Evolutionary conservation across 768 basidiomycete species (phyloP), one percentile per base, ranked within the genome.

Genomic region (Lepiota brunneoincarnata): DNA sequence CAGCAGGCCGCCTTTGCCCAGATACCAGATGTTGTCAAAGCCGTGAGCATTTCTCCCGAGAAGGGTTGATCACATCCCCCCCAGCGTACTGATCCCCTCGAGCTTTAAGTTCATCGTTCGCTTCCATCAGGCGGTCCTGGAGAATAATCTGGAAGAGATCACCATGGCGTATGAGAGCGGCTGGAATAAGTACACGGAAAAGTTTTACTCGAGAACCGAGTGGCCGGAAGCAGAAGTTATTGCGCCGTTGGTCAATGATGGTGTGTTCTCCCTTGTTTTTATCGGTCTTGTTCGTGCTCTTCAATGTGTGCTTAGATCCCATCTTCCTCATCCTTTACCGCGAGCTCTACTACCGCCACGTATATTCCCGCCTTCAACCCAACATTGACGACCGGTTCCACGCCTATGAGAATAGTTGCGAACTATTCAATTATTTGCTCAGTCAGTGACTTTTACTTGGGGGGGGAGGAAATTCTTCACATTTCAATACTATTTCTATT

Each of bases 141-240:
- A 93, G 40, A 93, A 95, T 68, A 96, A 98, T 70, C 80, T 97
- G 2, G 75, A 84, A 4, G 90, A 94, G 63, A 96, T 99, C 60
- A 92, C 91, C 4, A 78, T 87, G 18, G 92, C 94, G 48, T 99
- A 99, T 65, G 95, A 98, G 74, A 92, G 88, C 47, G 94, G 94
- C 4, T 99, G 95, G 95, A 96, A 94, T 72, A 87, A 90, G 58
- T 85, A 95, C 66, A 97, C 96, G 0, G 92, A 97, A 75, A 94
- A 95, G 75, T 94, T 89, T 75, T 99, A 97, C 64, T 70, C 92
- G 5, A 91, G 89, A 68, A 86, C 85, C 2, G 96, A 99, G 68
- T 98, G 96, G 96, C 96, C 96, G 0, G 94, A 98, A 67, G 94
- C 93, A 5, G 96, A 99, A 74, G 74, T 93, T 56, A 93, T 99